A percentile compares a stretch with the other conserved stretches of the same genome.
These are phyloP conservation scores for Effrenium voratum DNA, from an alignment of 73 alveolate genomes.

Conservation along the genomic window DNA sequence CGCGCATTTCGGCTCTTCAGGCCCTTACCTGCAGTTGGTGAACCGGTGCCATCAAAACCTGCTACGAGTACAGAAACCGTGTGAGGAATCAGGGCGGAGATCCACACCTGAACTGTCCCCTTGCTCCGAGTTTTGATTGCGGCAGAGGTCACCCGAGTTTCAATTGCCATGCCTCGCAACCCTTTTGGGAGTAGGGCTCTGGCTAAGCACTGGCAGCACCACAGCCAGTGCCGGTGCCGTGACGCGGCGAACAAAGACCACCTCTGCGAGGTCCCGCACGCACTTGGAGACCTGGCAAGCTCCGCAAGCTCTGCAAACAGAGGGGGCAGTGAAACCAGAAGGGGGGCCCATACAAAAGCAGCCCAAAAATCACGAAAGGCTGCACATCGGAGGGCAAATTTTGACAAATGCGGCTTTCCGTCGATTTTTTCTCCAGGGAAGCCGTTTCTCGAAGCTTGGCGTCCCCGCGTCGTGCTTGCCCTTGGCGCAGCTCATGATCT, in stretches of 20 bases:
- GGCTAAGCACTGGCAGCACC: constrained; percentile 68
- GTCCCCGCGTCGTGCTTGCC: constrained; percentile 48
- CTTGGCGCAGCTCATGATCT: constrained; percentile 80
- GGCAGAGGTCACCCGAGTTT: no score
- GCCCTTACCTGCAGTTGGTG: constrained; percentile 18
- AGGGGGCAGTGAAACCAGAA: neutral
- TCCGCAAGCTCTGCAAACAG: neutral
- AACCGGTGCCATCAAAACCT: neutral
- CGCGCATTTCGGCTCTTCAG: constrained; percentile 71
- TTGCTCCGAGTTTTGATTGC: no score
- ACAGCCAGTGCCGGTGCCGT: constrained; percentile 73
- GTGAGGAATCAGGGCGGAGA: neutral
- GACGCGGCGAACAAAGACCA: constrained; percentile 51
- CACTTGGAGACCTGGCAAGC: constrained; percentile 55
- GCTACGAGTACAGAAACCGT: neutral
- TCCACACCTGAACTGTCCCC: neutral
- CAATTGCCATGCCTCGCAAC: no score
- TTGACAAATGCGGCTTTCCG: neutral
- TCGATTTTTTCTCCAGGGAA: neutral
- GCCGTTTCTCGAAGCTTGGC: neutral
- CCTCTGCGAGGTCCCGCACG: constrained; percentile 78
- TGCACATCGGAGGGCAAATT: neutral
- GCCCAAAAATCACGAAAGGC: neutral
- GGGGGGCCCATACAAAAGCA: neutral
- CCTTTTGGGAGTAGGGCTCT: neutral